phyloP scores from a whole-genome alignment of 129 eudicot genomes.

The Cynara cardunculus region DNA sequence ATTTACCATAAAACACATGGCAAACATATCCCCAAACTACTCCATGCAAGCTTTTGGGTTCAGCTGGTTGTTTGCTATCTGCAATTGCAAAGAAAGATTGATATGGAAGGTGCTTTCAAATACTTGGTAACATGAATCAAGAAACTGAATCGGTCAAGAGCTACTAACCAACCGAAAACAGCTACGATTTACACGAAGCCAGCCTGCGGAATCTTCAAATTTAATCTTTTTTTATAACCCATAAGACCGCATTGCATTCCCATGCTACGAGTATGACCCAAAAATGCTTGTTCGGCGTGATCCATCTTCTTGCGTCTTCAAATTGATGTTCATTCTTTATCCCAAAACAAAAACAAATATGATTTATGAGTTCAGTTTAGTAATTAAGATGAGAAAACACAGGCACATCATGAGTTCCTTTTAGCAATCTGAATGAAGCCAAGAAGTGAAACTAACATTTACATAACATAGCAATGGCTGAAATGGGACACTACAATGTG shows the following conservation, averaged over 20 bases:
- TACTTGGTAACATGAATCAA: constrained; percentile 16
- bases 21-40: background rate
- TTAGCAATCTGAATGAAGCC: background rate
- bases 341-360: background rate
- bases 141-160: constrained; percentile 14
- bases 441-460: background rate
- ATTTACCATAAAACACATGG: background rate
- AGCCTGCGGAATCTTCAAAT: constrained; percentile 8
- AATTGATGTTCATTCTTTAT: background rate
- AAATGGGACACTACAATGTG: background rate
- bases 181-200: constrained; percentile 23
- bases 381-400: background rate
- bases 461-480: constrained; percentile 15
- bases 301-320: background rate
- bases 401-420: too few relatives aligned
- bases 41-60: background rate
- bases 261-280: background rate
- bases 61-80: background rate
- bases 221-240: constrained; percentile 14
- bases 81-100: background rate
- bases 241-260: background rate
- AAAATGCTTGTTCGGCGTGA: background rate
- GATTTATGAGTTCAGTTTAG: background rate
- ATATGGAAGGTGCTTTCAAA: constrained; percentile 18
- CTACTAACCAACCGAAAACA: constrained; percentile 24